These are phyloP conservation scores for Oryza nivara DNA, from an alignment of 176 grass and related monocot genomes.

Conservation along the genomic window DNA sequence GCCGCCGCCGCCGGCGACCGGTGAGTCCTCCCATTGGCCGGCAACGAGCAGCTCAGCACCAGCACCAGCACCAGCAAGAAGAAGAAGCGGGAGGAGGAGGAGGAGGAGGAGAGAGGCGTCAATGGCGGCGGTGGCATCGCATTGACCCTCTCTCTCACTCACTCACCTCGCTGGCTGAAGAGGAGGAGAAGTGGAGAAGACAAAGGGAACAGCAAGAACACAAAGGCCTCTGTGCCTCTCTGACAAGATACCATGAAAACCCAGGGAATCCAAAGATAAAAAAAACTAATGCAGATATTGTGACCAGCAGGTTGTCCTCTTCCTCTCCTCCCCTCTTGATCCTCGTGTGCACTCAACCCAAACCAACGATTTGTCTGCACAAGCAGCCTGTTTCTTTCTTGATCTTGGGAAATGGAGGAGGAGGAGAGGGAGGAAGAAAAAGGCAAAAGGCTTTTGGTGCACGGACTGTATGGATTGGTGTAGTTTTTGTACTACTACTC, in stretches of 20 bases:
- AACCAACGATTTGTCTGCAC: background rate
- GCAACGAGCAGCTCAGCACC: slow-evolving; percentile 29
- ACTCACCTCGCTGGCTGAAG: no score
- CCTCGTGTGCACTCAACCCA: slow-evolving; percentile 48
- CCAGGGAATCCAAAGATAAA: slow-evolving; percentile 55
- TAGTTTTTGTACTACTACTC: background rate
- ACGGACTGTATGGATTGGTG: slow-evolving; percentile 8
- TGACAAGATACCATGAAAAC: slow-evolving; percentile 57
- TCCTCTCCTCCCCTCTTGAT: background rate
- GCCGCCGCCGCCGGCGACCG: background rate
- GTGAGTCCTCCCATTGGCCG: slow-evolving; percentile 36
- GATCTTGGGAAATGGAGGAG: background rate
- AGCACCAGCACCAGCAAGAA: slow-evolving; percentile 29
- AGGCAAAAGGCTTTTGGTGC: background rate
- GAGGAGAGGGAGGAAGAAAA: background rate
- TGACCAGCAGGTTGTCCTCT: background rate
- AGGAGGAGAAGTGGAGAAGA: background rate
- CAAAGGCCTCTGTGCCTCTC: slow-evolving; percentile 36
- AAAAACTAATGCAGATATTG: background rate
- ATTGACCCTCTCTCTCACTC: slow-evolving; percentile 32
- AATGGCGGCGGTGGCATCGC: slow-evolving; percentile 35
- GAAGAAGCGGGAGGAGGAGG: slow-evolving; percentile 29
- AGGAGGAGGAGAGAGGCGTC: slow-evolving; percentile 24
- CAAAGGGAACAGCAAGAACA: slow-evolving; percentile 37
- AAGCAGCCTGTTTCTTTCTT: background rate